Conservation (phyloP, 139 green algal species). For the Volvox africanus region DNA sequence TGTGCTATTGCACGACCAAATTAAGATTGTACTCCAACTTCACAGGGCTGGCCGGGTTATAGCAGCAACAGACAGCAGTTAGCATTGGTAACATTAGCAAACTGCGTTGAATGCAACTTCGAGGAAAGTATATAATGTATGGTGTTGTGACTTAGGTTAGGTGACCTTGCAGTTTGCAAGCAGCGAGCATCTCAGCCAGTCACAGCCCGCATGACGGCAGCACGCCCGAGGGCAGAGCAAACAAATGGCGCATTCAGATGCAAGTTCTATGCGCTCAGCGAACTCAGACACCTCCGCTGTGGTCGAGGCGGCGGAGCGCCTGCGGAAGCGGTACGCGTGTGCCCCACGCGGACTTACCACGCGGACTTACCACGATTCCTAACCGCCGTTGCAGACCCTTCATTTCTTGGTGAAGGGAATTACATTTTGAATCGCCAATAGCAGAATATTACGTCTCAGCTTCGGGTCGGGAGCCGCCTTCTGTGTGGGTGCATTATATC, state of each 20-base stretch:
- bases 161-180: too few relatives aligned
- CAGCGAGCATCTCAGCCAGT: too few relatives aligned
- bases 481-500: neutral
- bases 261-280: neutral
- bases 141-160: too few relatives aligned
- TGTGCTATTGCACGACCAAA: too few relatives aligned
- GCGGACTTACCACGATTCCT: neutral
- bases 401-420: neutral
- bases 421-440: too few relatives aligned
- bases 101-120: too few relatives aligned
- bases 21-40: too few relatives aligned
- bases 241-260: neutral
- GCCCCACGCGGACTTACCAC: neutral
- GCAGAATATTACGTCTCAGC: neutral
- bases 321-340: neutral
- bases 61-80: too few relatives aligned
- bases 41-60: too few relatives aligned
- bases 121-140: too few relatives aligned
- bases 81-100: too few relatives aligned
- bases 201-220: too few relatives aligned
- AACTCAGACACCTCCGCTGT: neutral
- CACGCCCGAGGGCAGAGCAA: neutral
- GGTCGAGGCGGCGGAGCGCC: neutral
- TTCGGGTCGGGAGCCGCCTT: neutral
- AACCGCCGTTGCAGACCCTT: neutral